These are phyloP conservation scores for Grammothele lineata DNA, from an alignment of 768 basidiomycete species.

Conservation along the genomic window DNA sequence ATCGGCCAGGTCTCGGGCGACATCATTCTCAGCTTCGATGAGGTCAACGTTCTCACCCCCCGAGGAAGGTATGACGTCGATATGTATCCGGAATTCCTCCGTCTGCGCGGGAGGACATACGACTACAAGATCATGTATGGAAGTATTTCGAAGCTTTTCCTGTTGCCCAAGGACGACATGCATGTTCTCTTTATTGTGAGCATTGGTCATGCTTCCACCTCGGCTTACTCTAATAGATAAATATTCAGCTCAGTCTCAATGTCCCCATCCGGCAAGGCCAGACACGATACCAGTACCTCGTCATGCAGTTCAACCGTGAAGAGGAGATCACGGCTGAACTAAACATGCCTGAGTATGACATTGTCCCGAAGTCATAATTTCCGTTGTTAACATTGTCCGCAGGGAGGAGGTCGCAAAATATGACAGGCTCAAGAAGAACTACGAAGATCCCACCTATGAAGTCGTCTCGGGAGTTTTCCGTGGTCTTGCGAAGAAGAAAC, in stretches of 20 bases:
- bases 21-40: constrained; percentile 90
- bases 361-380: too few relatives aligned
- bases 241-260: constrained; percentile 73
- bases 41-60: constrained; percentile 91
- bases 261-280: constrained; percentile 97
- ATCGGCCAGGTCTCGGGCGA: constrained; percentile 90
- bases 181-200: constrained; percentile 93
- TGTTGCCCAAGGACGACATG: constrained; percentile 94
- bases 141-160: constrained; percentile 83
- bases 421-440: constrained; percentile 86
- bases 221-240: not conserved
- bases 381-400: too few relatives aligned
- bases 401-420: constrained; percentile 78
- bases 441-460: constrained; percentile 93
- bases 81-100: constrained; percentile 93
- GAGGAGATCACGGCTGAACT: constrained; percentile 96
- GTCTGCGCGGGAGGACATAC: constrained; percentile 96
- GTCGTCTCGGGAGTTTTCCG: constrained; percentile 94
- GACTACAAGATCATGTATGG: constrained; percentile 96
- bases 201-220: constrained; percentile 3
- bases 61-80: constrained; percentile 97
- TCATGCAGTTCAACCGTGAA: constrained; percentile 97
- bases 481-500: constrained; percentile 85
- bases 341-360: constrained; percentile 83
- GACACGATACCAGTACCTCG: constrained; percentile 94